phyloP scores from a whole-genome alignment of 129 eudicot genomes.

The Dittrichia graveolens region DNA sequence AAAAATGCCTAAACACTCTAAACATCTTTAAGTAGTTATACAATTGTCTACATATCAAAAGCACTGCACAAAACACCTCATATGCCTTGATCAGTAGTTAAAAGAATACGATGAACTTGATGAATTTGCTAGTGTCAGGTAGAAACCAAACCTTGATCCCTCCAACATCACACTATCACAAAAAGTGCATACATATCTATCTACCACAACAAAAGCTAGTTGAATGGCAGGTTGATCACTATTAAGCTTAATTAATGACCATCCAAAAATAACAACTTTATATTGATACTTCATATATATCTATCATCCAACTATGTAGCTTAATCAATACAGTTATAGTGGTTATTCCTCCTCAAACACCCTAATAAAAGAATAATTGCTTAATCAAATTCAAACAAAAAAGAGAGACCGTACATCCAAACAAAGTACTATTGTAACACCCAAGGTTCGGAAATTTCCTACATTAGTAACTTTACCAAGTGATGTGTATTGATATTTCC shows the following conservation, averaged over 20 bases:
- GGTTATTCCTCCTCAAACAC: conserved; percentile 21
- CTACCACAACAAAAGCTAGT: background rate
- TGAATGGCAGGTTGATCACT: conserved; percentile 21
- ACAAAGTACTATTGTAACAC: too few relatives aligned
- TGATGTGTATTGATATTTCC: too few relatives aligned
- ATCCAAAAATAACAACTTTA: conserved; percentile 18
- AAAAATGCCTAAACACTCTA: background rate
- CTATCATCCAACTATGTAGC: conserved; percentile 16
- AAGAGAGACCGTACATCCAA: conserved; percentile 23
- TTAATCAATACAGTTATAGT: conserved; percentile 21
- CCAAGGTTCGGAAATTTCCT: too few relatives aligned
- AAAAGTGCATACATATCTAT: background rate
- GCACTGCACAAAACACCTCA: conserved; percentile 2
- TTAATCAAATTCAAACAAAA: conserved; percentile 20
- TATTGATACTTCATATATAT: conserved; percentile 22
- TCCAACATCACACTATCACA: background rate
- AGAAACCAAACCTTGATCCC: conserved; percentile 4
- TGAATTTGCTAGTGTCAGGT: conserved; percentile 19
- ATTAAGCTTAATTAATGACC: conserved; percentile 20
- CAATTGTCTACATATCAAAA: background rate
- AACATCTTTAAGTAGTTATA: background rate
- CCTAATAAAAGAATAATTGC: conserved; percentile 1
- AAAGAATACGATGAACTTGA: background rate
- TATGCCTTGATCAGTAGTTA: conserved; percentile 20
- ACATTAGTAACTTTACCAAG: too few relatives aligned